Conservation (phyloP, 2,329 filamentous ascomycete species). For the Cercospora canescens region DNA sequence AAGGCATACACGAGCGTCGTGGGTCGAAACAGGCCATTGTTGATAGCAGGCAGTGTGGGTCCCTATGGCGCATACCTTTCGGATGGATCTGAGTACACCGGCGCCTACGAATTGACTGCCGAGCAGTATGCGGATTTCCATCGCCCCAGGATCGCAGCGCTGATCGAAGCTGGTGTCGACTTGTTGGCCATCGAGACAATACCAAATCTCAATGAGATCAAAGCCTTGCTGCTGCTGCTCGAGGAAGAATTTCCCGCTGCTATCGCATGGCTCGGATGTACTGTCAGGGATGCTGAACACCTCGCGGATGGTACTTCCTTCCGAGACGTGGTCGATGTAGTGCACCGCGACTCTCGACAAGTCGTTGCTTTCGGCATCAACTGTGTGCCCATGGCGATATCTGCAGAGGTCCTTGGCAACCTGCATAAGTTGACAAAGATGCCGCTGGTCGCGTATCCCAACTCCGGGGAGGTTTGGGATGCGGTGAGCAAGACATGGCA, state of each 20-base stretch:
- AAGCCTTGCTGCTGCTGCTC: conserved; percentile 43
- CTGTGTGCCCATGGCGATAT: conserved; percentile 42
- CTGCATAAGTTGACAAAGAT: conserved; percentile 35
- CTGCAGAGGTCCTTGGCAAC: conserved; percentile 35
- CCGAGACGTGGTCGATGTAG: conserved; percentile 32
- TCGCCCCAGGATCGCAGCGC: conserved; percentile 42
- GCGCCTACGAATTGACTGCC: conserved; percentile 39
- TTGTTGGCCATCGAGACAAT: conserved; percentile 50
- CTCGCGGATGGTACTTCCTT: conserved; percentile 47
- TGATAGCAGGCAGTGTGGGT: conserved; percentile 49
- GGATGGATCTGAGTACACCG: conserved; percentile 49
- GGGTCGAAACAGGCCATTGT: conserved; percentile 21
- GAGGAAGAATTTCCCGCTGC: conserved; percentile 38
- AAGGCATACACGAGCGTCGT: not conserved
- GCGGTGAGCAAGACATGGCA: conserved; percentile 40
- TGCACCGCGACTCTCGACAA: conserved; percentile 32
- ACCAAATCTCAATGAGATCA: conserved; percentile 42
- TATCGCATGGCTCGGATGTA: conserved; percentile 46
- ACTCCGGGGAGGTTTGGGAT: conserved; percentile 51
- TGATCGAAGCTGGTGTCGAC: conserved; percentile 45
- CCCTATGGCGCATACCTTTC: conserved; percentile 51
- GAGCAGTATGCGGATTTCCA: conserved; percentile 45
- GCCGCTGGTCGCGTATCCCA: conserved; percentile 44
- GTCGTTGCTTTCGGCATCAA: conserved; percentile 49
- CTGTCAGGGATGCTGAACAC: conserved; percentile 37